Base-by-base conservation (phyloP, 371 early-diverging fungal genomes). In the Mortierella sp. region DNA sequence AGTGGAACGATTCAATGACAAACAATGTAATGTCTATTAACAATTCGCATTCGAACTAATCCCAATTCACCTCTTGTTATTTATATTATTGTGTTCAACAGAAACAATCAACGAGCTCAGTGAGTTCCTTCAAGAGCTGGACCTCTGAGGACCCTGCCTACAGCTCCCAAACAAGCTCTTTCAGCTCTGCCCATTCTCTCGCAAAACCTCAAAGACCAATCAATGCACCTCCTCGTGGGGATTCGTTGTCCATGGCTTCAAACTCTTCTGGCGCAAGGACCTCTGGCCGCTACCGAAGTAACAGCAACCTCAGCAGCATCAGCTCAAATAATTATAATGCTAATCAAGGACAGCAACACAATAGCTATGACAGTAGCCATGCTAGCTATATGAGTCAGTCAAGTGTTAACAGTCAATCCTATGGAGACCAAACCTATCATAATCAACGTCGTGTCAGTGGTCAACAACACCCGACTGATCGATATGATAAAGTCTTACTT, bases 91-190 rank as follows among this genome's bases (percentile, higher is more conserved):
- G 30, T 28, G 4, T 39, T 28, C 32, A 43, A 14, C 65, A 78
- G 78, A 78, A 70, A 16, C 66, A 67, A 30, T 73, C 78, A 14
- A 73, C 63, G 1, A 54, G 64, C 47, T 78, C 78, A 3, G 62
- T 64, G 12, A 70, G 64, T n/a, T 78, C 78, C 12, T 66, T 62
- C 45, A 45, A 57, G 59, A 78, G 78, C 12, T 78, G 78, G 78
- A 62, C 78, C 22, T 73, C 78, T 20, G 62, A 65, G 14, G 73
- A 73, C 45, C 78, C 78, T 40, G 70, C 57, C 40, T 74, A 59
- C 64, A 51, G 55, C 54, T 58, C 68, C 11, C 67, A 71, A 28
- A 76, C 77, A 26, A 67, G 32, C 45, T 71, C 77, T 2, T 71
- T 62, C 28, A 67, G 40, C 32, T 55, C 70, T 54, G 30, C 35